Evolutionary conservation across 2,329 filamentous ascomycete genomes (phyloP), one percentile per base, ranked within the genome.

Genomic region (Incumbomyces lentus): DNA sequence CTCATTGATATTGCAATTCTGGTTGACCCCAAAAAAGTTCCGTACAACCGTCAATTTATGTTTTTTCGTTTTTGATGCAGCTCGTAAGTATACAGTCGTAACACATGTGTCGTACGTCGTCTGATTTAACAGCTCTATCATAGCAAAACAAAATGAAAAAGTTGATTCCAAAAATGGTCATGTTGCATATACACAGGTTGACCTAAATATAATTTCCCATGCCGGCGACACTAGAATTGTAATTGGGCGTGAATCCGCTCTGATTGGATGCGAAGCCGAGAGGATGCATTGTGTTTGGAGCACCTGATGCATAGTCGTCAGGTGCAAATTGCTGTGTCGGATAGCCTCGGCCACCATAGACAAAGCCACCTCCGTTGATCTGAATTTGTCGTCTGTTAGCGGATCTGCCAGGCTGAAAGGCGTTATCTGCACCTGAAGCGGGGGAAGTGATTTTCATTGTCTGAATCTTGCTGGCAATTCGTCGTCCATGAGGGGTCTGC

Each of bases 401-500:
- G 56, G 57, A 41, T 59, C 62, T 44, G 61, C 62, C 49, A 61
- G 53, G 56, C 62, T 67, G 30, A 36, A 62, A 61, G 16, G 59
- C 60, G 55, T 63, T 58, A 29, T 68, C 63, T 42, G 66, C 68
- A 3, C 67, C 62, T 13, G 66, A 65, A 47, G 80, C 76, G 18
- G 44, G n/a, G 16, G 33, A 26, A 22, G 17, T 6, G n/a, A 38
- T 19, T 19, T 45, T 45, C 38, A 70, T 67, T 44, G 75, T 74
- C 58, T 73, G 67, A 48, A 98, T 84, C 74, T 96, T 96, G 62
- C 84, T 84, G 61, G 86, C 82, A 59, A 96, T 93, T 52, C 92
- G 87, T 55, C 92, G 89, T 44, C 92, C 92, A 63, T 96, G 92
- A 3, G 92, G 90, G 35, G 89, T 95, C 58, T 86, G 82, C 53